phyloP scores from a whole-genome alignment of 2,329 filamentous ascomycete species.

The Trichoderma breve region DNA sequence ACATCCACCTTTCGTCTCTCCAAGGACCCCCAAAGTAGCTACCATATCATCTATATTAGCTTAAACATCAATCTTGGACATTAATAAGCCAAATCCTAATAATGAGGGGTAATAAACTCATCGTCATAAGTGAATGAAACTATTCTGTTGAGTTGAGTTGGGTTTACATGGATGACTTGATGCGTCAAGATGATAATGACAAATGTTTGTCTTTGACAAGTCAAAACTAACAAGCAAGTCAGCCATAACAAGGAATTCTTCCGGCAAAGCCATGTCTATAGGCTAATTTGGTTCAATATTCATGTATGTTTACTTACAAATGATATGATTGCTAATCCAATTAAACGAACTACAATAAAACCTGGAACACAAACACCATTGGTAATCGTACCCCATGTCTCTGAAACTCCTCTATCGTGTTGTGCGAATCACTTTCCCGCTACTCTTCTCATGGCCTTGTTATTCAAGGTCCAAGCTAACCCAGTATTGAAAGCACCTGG shows the following conservation, averaged over 20 bases:
- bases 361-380: background rate
- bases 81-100: background rate
- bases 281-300: background rate
- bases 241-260: background rate
- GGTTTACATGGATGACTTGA: background rate
- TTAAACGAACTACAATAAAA: background rate
- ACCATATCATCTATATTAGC: background rate
- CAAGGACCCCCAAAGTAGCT: background rate
- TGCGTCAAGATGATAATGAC: background rate
- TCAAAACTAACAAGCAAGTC: background rate
- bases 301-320: background rate
- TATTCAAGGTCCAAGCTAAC: background rate
- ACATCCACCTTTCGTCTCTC: background rate
- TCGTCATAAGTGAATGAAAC: background rate
- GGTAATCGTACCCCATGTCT: background rate
- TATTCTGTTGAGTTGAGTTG: background rate
- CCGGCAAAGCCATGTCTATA: background rate
- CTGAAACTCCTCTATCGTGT: background rate
- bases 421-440: background rate
- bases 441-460: background rate
- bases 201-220: background rate
- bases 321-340: background rate
- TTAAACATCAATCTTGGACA: background rate
- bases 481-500: background rate
- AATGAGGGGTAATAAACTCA: background rate